Evolutionary conservation across 164 flowering plant genomes (phyloP), one percentile per base, ranked within the genome.

Genomic region (Euptelea pleiosperma): DNA sequence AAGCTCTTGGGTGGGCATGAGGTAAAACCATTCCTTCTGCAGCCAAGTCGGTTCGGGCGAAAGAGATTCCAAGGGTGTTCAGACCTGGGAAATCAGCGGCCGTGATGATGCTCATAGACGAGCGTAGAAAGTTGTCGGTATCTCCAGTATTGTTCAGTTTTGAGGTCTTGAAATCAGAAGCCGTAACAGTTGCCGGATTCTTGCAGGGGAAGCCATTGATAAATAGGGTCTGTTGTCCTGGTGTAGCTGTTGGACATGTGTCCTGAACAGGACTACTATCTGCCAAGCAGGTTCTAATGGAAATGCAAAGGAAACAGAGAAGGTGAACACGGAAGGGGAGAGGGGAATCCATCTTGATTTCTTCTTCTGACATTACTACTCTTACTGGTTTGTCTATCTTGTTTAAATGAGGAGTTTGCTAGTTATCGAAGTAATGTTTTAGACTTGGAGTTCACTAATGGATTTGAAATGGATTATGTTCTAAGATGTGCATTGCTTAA

Each of bases 1-100:
- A 79, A 1, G 82, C 83, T 60, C 86, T 59, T 2, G 84, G 84
- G 59, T 79, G 87, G 29, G 62, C 64, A 52, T 82, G 87, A 4
- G 77, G 84, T 25, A 46, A 22, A 35, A 65, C 61, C 36, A 66
- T 52, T n/a, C 77, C 77, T 16, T 68, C 58, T 1, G 47, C 46
- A 12, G 22, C 66, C 18, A 70, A 21, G 63, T 74, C 72, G 0
- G 74, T 71, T 22, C 74, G 52, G 10, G 65, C 69, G 28, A 70
- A 52, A 7, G 74, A 59, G 41, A 74, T 60, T 31, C 77, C 74
- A n/a, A 58, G 74, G 2, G 74, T 70, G 64, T 74, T 74, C 14
- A 74, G 49, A 1, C 77, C 74, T 1, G 72, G 59, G 55, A 70
- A 70, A 7, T 58, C 57, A 8, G 62, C 54, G 1, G 70, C 69